phyloP scores from a whole-genome alignment of 768 basidiomycete genomes.

The Suillus americanus region DNA sequence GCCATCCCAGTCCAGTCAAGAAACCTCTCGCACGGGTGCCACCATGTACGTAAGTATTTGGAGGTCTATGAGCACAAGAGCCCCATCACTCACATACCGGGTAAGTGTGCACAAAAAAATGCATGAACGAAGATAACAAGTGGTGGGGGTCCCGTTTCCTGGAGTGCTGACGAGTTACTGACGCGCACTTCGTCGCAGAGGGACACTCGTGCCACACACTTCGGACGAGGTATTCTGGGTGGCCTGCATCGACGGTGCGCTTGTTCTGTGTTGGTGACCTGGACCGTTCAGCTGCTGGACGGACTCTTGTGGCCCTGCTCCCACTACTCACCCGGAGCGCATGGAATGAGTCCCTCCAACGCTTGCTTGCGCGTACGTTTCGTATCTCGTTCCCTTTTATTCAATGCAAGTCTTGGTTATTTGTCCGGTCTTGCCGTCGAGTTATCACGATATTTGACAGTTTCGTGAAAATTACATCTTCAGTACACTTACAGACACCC shows the following conservation, averaged over 20 bases:
- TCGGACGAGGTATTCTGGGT: too few species aligned
- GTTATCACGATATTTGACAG: not conserved
- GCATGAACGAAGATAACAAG: too few species aligned
- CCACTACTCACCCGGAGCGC: not conserved
- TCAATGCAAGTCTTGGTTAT: not conserved
- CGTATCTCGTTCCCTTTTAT: not conserved
- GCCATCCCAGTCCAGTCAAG: not conserved
- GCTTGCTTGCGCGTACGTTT: not conserved
- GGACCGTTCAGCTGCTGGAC: not conserved
- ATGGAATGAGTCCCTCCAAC: not conserved
- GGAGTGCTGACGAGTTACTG: too few species aligned
- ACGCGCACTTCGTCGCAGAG: too few species aligned
- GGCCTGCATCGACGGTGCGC: not conserved
- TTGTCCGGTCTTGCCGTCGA: not conserved
- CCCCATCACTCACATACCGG: not conserved
- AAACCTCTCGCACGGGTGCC: not conserved
- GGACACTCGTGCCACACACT: not conserved
- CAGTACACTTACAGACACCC: too few species aligned
- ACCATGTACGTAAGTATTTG: not conserved
- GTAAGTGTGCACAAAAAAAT: not conserved
- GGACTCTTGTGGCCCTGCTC: not conserved
- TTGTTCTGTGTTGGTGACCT: not conserved
- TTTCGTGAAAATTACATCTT: not conserved
- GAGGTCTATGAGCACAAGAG: not conserved
- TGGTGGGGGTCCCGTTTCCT: too few species aligned